Evolutionary conservation across 805 yeast genomes (phyloP).

Genomic region (Priceomyces castillae): DNA sequence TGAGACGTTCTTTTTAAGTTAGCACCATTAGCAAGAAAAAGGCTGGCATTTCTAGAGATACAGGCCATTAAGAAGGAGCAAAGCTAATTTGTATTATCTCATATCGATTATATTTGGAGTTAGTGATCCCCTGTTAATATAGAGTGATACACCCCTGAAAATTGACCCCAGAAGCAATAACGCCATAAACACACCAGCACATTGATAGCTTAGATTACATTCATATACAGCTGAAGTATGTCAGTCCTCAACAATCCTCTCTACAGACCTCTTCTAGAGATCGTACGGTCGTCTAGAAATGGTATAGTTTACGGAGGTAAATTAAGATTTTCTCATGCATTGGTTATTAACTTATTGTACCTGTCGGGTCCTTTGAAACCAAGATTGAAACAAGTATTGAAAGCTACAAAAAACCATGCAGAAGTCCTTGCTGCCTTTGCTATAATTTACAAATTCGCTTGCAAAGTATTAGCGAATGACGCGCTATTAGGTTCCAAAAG

Average conservation of each 20-base stretch:
- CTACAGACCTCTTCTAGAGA: conserved; percentile 33
- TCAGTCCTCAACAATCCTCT: conserved; percentile 23
- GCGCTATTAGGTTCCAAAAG: conserved; percentile 32
- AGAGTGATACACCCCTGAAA: background rate
- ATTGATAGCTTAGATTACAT: background rate
- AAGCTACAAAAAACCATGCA: conserved; percentile 56
- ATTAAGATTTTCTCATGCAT: conserved; percentile 60
- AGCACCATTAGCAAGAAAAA: background rate
- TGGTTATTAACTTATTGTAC: conserved; percentile 59
- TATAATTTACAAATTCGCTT: conserved; percentile 44
- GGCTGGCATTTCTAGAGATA: background rate
- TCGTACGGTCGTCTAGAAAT: conserved; percentile 37
- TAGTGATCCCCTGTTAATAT: background rate
- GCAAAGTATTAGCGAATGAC: conserved; percentile 30
- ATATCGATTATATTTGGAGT: background rate
- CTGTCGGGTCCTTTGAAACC: conserved; percentile 48
- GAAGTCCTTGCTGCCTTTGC: conserved; percentile 56
- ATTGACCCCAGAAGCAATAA: background rate
- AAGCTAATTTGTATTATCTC: no score
- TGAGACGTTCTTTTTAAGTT: background rate
- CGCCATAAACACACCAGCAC: background rate
- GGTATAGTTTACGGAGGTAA: conserved; percentile 62
- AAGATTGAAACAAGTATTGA: conserved; percentile 45
- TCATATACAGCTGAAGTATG: conserved; percentile 11
- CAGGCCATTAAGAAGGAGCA: background rate